These are phyloP conservation scores for Botryotinia convoluta DNA, from an alignment of 2,329 filamentous ascomycete genomes.

Conservation along the genomic window DNA sequence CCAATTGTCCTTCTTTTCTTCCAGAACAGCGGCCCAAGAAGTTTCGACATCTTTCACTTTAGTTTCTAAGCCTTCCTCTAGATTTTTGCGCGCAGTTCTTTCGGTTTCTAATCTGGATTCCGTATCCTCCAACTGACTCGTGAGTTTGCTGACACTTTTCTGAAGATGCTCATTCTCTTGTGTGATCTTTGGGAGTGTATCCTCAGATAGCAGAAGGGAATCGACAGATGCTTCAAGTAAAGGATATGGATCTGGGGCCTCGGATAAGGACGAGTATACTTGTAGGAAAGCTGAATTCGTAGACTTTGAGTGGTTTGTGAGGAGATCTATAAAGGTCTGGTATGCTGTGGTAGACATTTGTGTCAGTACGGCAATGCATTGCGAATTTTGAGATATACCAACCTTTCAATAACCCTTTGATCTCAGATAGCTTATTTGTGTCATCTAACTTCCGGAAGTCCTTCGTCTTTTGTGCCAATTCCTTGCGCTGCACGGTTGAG, in stretches of 20 bases:
- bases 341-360: constrained; percentile 59
- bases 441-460: constrained; percentile 95
- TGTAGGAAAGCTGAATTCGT: constrained; percentile 92
- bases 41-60: constrained; percentile 86
- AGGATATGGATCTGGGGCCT: constrained; percentile 94
- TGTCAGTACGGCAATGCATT: constrained; percentile 9
- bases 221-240: constrained; percentile 95
- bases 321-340: constrained; percentile 93
- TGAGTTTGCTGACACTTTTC: constrained; percentile 70
- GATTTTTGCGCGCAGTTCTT: constrained; percentile 64
- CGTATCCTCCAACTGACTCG: constrained; percentile 76
- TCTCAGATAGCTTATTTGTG: constrained; percentile 77
- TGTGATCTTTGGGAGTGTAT: constrained; percentile 86
- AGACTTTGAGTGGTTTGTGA: constrained; percentile 93
- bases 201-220: constrained; percentile 85
- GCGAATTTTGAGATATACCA: constrained; percentile 23
- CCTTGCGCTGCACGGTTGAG: constrained; percentile 93
- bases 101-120: constrained; percentile 80
- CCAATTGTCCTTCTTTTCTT: constrained; percentile 97
- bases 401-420: constrained; percentile 89
- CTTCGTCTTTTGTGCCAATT: constrained; percentile 98
- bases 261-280: constrained; percentile 87
- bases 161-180: constrained; percentile 88
- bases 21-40: constrained; percentile 84
- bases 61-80: constrained; percentile 73